Conservation (phyloP, 805 yeast species). For the Candida michaelii region DNA sequence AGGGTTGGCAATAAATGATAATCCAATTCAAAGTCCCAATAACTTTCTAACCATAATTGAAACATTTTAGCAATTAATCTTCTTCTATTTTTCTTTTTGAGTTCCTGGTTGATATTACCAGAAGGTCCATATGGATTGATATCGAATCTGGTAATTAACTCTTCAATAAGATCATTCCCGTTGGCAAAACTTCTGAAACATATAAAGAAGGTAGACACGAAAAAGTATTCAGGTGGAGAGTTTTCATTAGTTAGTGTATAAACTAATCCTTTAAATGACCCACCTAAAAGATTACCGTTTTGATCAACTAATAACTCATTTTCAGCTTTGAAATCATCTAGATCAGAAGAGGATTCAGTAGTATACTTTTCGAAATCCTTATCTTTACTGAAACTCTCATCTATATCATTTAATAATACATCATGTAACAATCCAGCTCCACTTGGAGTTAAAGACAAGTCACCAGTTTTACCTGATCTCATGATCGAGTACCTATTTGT, state of each 20-base stretch:
- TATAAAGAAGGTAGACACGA: slow-evolving; percentile 71
- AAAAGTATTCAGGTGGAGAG: slow-evolving; percentile 63
- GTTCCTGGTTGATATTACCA: slow-evolving; percentile 23
- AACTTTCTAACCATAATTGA: slow-evolving; percentile 85
- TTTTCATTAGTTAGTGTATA: slow-evolving; percentile 65
- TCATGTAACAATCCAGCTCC: slow-evolving; percentile 48
- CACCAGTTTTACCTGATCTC: slow-evolving; percentile 51
- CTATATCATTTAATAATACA: slow-evolving; percentile 26
- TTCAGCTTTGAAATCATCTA: slow-evolving; percentile 15
- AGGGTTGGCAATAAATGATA: slow-evolving; percentile 62
- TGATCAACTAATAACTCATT: slow-evolving; percentile 54
- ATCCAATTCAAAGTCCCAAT: slow-evolving; percentile 73
- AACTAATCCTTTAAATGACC: slow-evolving; percentile 69
- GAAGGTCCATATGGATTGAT: slow-evolving; percentile 29
- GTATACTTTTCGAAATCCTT: slow-evolving; percentile 38
- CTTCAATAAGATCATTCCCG: slow-evolving; percentile 66
- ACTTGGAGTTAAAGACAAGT: slow-evolving; percentile 45
- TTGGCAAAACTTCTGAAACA: slow-evolving; percentile 72
- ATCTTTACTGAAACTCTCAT: slow-evolving; percentile 32
- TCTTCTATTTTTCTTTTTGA: slow-evolving; percentile 56
- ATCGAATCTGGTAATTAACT: slow-evolving; percentile 65
- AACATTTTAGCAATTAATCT: slow-evolving; percentile 66
- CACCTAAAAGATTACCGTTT: slow-evolving; percentile 59
- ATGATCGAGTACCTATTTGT: slow-evolving; percentile 50
- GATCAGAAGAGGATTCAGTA: slow-evolving; percentile 12